Conservation (phyloP, 2,329 filamentous ascomycete species). For the Cladophialophora yegresii region DNA sequence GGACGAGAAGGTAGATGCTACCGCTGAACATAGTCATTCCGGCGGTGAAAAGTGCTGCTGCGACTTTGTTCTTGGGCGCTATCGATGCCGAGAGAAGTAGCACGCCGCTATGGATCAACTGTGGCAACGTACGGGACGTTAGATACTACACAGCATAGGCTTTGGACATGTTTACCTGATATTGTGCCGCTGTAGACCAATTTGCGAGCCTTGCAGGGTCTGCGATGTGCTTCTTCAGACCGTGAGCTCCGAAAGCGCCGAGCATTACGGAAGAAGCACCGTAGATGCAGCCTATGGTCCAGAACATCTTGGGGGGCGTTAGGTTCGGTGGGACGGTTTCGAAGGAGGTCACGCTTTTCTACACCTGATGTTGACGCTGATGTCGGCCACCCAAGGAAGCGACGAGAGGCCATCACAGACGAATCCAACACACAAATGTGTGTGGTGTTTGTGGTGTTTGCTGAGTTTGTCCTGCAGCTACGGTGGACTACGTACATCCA, state of each 20-base stretch:
- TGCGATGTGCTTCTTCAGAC: constrained; percentile 61
- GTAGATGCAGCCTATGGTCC: constrained; percentile 63
- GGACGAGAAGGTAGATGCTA: constrained; percentile 63
- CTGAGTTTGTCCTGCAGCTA: neutral
- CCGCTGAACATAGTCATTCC: constrained; percentile 70
- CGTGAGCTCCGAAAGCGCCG: constrained; percentile 69
- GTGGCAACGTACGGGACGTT: constrained; percentile 4
- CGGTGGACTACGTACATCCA: too few species aligned
- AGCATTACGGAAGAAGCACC: constrained; percentile 63
- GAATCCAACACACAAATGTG: too few species aligned
- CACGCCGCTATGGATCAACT: constrained; percentile 65
- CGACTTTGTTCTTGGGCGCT: constrained; percentile 58
- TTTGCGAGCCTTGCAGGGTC: constrained; percentile 62
- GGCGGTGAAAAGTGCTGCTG: constrained; percentile 61
- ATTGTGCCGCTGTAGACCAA: constrained; percentile 67
- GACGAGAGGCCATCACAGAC: too few species aligned
- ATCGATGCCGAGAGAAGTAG: constrained; percentile 58
- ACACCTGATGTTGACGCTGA: neutral
- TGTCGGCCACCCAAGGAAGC: neutral
- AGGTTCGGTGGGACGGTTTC: neutral
- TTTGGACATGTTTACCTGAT: constrained; percentile 54
- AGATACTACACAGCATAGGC: neutral
- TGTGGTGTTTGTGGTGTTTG: constrained; percentile 8
- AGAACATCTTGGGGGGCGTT: constrained; percentile 47
- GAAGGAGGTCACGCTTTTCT: neutral